Base-by-base conservation (phyloP, 164 flowering plant species). In the Tetracentron sinense region DNA sequence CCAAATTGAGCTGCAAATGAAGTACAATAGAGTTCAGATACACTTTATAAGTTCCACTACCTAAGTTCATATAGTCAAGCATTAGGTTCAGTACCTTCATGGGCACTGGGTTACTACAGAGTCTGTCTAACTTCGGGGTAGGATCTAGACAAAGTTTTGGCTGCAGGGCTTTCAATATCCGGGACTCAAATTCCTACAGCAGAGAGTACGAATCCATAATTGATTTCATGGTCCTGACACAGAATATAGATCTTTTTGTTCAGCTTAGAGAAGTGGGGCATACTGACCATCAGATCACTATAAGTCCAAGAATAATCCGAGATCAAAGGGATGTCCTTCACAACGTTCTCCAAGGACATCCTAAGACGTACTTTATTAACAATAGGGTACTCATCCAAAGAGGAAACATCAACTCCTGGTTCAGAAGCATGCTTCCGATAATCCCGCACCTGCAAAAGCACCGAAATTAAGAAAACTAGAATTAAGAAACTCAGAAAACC, bases 271-370 rank as follows among this genome's bases (percentile, higher is more conserved):
- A 55, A 56, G 21, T 44, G 52, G 57, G 30, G 27, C 19, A 63
- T 61, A 70, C 83, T 71, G 63, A 91, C 99, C 96, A 95, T 88
- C 69, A 89, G 77, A 82, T 92, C 99, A 70, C 94, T 86, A 63
- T 95, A 95, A 25, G 92, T 84, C 99, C 99, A 95, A 57, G 91
- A 85, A 69, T 75, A 78, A 75, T 84, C 87, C 25, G 97, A 81
- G 42, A 92, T 83, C 66, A 71, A 63, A 29, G 97, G 91, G 8
- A 95, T 88, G 74, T 95, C 99, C 75, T 92, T 92, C 67, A 95
- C 94, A 25, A 95, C 78, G 75, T 92, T 89, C 74, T 95, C 99
- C 79, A 88, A 71, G 6, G 99, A 86, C 92, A 92, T 87, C 77
- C 69, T 81, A 47, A 95, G 90, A 62, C 66, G 57, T 47, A 95